Evolutionary conservation across 2,329 filamentous ascomycete genomes (phyloP).

Genomic region (Scedosporium aurantiacum): DNA sequence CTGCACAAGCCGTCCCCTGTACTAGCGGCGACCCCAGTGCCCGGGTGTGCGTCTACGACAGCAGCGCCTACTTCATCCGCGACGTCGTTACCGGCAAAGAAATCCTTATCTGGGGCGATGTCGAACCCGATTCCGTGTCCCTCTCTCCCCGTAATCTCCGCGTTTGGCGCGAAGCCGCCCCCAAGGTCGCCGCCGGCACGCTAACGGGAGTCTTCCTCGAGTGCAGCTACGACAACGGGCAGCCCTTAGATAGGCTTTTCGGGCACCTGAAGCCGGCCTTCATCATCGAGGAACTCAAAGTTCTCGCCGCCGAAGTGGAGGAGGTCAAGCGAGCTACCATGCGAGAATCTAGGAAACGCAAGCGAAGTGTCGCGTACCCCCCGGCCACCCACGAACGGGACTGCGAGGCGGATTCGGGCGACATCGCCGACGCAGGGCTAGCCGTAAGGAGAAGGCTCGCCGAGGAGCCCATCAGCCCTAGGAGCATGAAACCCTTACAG

Average conservation of each 20-base stretch:
- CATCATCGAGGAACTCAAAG: constrained; percentile 65
- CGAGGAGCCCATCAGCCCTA: constrained; percentile 42
- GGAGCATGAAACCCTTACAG: constrained; percentile 24
- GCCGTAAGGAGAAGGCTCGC: constrained; percentile 10
- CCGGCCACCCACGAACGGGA: background rate
- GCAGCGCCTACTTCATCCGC: constrained; percentile 86
- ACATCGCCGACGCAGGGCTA: constrained; percentile 13
- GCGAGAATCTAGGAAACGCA: constrained; percentile 48
- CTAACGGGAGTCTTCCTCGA: constrained; percentile 86
- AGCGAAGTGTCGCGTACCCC: constrained; percentile 32
- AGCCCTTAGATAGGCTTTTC: constrained; percentile 67
- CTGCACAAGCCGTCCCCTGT: background rate
- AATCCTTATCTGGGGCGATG: constrained; percentile 88
- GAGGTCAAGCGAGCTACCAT: constrained; percentile 28
- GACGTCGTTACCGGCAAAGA: constrained; percentile 60
- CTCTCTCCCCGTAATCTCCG: constrained; percentile 67
- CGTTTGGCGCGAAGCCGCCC: constrained; percentile 82
- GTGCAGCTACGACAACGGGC: constrained; percentile 80
- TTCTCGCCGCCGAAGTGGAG: constrained; percentile 61
- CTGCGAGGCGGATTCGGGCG: constrained; percentile 12
- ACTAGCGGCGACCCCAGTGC: constrained; percentile 25
- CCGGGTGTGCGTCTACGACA: constrained; percentile 64
- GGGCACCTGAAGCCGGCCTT: constrained; percentile 82
- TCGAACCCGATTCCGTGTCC: constrained; percentile 83
- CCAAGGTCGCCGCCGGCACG: constrained; percentile 63